Base-by-base conservation (phyloP, 73 alveolate genomes). In the Paramecium bursaria region DNA sequence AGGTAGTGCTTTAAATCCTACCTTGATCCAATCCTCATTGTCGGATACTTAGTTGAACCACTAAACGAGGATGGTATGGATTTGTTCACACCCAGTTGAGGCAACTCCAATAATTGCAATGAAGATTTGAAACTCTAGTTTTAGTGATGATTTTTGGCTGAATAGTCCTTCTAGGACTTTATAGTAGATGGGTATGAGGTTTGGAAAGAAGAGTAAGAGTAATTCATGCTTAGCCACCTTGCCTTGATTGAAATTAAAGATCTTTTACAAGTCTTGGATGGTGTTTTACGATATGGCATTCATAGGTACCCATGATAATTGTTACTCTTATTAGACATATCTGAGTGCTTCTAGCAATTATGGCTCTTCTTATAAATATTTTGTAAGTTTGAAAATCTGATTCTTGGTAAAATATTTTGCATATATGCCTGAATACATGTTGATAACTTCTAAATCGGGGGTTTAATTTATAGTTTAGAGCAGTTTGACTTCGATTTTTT, bases 91-190 rank as follows among this genome's bases (percentile, higher is more conserved):
- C 22, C 82, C 82, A 13, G 53, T 39, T 4, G 82, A 35, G 21
- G 82, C 53, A 3, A 47, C 82, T 19, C 82, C 82, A 35, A 42
- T 67, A 35, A 67, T 67, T 35, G 82, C 82, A 39, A 67, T 25
- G 9, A 39, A 67, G 21, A 39, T 39, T 67, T 67, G 19, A 4
- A 39, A 22, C 15, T 67, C 54, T 15, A 25, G 33, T 1, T 23
- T 2, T 67, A 67, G 44, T 67, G 26, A 19, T 2, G 46, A 39
- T 67, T 67, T 2, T 0, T 39, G 26, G 44, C 22, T 39, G 19
- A 67, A 67, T 13, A 67, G 21, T 11, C 23, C 27, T 25, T 35
- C 82, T 1, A 67, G 0, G 0, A 67, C 55, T 39, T 67, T 67
- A 15, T 6, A 35, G 35, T 67, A 67, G 6, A 35, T 53, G 19